Evolutionary conservation across 2,329 filamentous ascomycete species (phyloP).

Genomic region (Pseudogymnoascus sp.): DNA sequence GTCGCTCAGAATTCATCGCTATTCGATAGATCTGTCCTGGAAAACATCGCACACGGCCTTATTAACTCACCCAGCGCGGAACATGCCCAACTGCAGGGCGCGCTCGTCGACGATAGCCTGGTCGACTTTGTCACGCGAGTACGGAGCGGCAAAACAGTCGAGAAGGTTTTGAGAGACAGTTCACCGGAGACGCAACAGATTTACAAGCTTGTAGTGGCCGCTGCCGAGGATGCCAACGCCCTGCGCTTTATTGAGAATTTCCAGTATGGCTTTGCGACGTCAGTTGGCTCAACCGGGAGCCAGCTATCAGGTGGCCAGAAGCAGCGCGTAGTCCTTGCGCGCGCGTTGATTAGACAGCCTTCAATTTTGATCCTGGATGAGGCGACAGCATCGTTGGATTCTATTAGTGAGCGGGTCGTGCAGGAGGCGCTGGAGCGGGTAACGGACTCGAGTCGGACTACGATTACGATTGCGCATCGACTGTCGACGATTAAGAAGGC

Average conservation of each 20-base stretch:
- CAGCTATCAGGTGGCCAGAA: constrained; percentile 49
- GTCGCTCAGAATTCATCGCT: constrained; percentile 22
- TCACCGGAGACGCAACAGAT: not conserved
- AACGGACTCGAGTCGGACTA: constrained; percentile 27
- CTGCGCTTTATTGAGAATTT: constrained; percentile 44
- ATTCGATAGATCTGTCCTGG: constrained; percentile 35
- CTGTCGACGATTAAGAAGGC: constrained; percentile 32
- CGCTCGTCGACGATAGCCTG: constrained; percentile 27
- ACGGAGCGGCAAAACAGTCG: not conserved
- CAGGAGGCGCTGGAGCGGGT: constrained; percentile 32
- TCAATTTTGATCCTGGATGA: constrained; percentile 52
- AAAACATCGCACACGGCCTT: constrained; percentile 43
- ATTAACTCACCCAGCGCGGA: constrained; percentile 31
- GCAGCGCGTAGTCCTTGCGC: constrained; percentile 50
- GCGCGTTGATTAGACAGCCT: constrained; percentile 48
- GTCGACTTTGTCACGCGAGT: constrained; percentile 36
- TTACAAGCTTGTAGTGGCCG: constrained; percentile 1
- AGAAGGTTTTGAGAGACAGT: constrained; percentile 9
- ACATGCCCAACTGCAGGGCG: constrained; percentile 36
- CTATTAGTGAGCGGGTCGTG: constrained; percentile 46
- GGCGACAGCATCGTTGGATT: constrained; percentile 52
- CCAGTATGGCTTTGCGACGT: constrained; percentile 40
- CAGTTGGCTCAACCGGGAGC: constrained; percentile 44
- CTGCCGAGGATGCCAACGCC: constrained; percentile 51
- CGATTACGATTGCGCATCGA: constrained; percentile 34